A percentile compares a stretch with the other conserved stretches of the same genome.
Evolutionary conservation across 2,329 filamentous ascomycete genomes (phyloP).

Genomic region (Colletotrichum tropicicola): DNA sequence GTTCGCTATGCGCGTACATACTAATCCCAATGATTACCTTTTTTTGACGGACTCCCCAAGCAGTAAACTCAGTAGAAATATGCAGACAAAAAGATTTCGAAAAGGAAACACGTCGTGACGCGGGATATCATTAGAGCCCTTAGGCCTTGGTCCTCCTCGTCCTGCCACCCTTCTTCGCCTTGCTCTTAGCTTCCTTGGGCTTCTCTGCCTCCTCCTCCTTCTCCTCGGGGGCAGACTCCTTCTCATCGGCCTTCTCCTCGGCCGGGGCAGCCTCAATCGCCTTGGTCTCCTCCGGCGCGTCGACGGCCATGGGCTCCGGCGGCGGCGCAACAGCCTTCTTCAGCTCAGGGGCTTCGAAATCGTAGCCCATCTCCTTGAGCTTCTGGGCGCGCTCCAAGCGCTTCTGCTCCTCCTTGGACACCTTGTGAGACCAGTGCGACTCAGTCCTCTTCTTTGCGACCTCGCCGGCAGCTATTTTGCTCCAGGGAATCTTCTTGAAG

Average conservation of each 20-base stretch:
- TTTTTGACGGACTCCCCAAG: slow-evolving; percentile 5
- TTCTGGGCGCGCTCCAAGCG: slow-evolving; percentile 75
- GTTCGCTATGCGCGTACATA: slow-evolving; percentile 72
- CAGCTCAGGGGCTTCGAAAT: slow-evolving; percentile 78
- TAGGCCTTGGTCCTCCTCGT: slow-evolving; percentile 47
- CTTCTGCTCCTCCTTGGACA: slow-evolving; percentile 76
- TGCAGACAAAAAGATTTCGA: slow-evolving; percentile 2
- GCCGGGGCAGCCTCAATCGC: slow-evolving; percentile 41
- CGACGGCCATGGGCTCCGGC: slow-evolving; percentile 42
- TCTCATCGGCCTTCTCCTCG: slow-evolving; percentile 47
- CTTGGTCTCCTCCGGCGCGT: slow-evolving; percentile 41
- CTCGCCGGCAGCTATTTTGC: slow-evolving; percentile 81
- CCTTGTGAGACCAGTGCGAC: slow-evolving; percentile 80
- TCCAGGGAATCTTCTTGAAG: slow-evolving; percentile 80
- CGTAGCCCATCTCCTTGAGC: slow-evolving; percentile 84
- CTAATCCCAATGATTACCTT: slow-evolving; percentile 1
- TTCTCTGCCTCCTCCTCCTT: slow-evolving; percentile 36
- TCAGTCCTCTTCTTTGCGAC: slow-evolving; percentile 79
- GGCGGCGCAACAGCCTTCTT: slow-evolving; percentile 62
- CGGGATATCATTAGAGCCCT: slow-evolving; percentile 30
- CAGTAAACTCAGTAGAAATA: background rate
- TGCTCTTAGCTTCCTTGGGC: slow-evolving; percentile 40
- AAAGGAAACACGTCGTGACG: slow-evolving; percentile 3
- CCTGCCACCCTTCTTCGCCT: slow-evolving; percentile 39
- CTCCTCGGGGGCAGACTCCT: slow-evolving; percentile 41